Conservation (phyloP, 495 filamentous ascomycete genomes). For the Penicillium daleae region DNA sequence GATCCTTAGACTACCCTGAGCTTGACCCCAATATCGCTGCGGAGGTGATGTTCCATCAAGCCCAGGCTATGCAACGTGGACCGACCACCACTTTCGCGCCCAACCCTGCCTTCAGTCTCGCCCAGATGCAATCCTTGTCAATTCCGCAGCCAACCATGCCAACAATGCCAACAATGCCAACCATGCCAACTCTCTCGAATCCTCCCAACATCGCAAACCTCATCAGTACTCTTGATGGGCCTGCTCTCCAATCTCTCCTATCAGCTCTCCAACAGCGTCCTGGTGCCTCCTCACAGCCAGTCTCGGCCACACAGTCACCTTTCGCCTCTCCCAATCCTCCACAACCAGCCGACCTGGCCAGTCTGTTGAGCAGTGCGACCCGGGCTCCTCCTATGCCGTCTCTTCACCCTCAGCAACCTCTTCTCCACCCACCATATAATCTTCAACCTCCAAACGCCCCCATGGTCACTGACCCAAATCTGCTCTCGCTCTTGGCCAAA, state of each 20-base stretch:
- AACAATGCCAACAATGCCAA: no score
- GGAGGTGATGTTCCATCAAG: constrained; percentile 72
- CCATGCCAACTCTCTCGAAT: constrained; percentile 37
- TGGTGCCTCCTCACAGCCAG: constrained; percentile 43
- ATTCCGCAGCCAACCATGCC: constrained; percentile 39
- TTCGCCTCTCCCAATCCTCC: constrained; percentile 40
- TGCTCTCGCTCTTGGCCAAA: constrained; percentile 52
- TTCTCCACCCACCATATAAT: constrained; percentile 41
- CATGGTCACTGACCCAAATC: constrained; percentile 44
- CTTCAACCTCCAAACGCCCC: constrained; percentile 38
- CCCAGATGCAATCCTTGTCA: constrained; percentile 38
- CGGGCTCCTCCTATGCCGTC: constrained; percentile 39
- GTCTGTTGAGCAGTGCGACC: constrained; percentile 55
- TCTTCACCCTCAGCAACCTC: constrained; percentile 39
- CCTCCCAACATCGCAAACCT: constrained; percentile 49
- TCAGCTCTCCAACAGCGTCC: constrained; percentile 56
- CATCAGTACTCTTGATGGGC: constrained; percentile 67
- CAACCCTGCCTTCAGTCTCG: constrained; percentile 49
- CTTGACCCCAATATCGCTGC: constrained; percentile 76
- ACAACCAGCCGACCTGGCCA: constrained; percentile 59
- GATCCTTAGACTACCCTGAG: constrained; percentile 70
- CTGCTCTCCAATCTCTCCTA: constrained; percentile 73
- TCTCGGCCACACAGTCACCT: constrained; percentile 46
- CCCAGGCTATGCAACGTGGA: constrained; percentile 63
- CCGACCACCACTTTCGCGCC: constrained; percentile 47